phyloP scores from a whole-genome alignment of 352 stramenopile genomes.

The Phytophthora pisi region DNA sequence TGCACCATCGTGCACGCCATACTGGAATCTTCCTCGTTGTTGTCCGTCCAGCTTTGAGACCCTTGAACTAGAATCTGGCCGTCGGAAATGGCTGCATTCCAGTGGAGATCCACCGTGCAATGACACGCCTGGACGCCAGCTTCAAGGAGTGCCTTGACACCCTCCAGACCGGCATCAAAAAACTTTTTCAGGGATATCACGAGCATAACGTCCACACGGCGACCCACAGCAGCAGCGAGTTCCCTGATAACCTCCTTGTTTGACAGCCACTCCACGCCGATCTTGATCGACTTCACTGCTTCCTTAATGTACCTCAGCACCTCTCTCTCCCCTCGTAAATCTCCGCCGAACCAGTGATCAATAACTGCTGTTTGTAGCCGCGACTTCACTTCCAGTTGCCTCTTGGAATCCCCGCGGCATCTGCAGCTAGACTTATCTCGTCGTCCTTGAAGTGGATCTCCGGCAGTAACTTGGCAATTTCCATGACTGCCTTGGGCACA shows the following conservation, averaged over 20 bases:
- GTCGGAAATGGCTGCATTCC: slow-evolving; percentile 19
- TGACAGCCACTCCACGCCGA: slow-evolving; percentile 6
- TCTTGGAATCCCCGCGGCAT: neutral
- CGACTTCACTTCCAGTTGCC: neutral
- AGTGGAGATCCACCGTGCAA: slow-evolving; percentile 15
- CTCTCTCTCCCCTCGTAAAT: slow-evolving; percentile 5
- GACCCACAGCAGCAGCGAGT: slow-evolving; percentile 6
- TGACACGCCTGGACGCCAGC: slow-evolving; percentile 19
- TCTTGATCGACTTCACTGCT: slow-evolving; percentile 15
- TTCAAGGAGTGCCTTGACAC: slow-evolving; percentile 12
- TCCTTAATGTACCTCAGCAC: slow-evolving; percentile 11
- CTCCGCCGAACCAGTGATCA: slow-evolving; percentile 11
- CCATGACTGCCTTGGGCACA: neutral
- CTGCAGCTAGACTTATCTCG: neutral
- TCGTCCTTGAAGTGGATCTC: neutral
- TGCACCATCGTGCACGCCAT: slow-evolving; percentile 12
- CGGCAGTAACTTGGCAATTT: neutral
- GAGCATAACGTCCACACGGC: slow-evolving; percentile 9
- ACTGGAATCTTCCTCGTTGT: neutral
- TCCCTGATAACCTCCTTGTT: slow-evolving; percentile 3
- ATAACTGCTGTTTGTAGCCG: slow-evolving; percentile 1
- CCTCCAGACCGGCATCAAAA: neutral
- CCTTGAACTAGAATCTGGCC: slow-evolving; percentile 21
- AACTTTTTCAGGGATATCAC: slow-evolving; percentile 14
- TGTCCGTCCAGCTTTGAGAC: slow-evolving; percentile 7